Conservation (phyloP, 306 rosid species). For the Vicia villosa region DNA sequence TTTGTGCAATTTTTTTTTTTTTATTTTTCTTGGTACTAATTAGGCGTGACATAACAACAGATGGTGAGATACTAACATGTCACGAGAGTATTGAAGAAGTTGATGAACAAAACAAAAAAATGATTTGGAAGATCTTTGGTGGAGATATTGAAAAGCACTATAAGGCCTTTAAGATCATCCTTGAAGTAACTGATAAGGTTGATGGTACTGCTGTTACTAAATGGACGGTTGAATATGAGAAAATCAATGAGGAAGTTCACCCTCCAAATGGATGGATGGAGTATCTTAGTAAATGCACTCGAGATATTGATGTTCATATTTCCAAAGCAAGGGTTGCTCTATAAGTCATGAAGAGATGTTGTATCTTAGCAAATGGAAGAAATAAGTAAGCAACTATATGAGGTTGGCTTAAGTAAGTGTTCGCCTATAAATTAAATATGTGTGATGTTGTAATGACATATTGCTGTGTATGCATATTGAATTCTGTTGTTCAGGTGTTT, state of each 20-base stretch:
- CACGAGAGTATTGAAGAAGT: neutral
- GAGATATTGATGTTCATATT: constrained; percentile 37
- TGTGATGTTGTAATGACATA: too few relatives aligned
- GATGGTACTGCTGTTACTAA: neutral
- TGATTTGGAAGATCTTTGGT: neutral
- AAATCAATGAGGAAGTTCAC: neutral
- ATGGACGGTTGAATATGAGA: neutral
- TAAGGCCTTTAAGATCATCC: neutral
- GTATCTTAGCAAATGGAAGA: too few relatives aligned
- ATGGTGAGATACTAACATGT: neutral
- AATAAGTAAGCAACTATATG: too few relatives aligned
- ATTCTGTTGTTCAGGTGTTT: too few relatives aligned
- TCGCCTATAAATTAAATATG: too few relatives aligned
- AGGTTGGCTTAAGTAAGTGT: too few relatives aligned
- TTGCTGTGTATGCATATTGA: too few relatives aligned
- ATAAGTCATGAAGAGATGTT: too few relatives aligned
- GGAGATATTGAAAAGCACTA: neutral
- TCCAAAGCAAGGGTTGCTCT: constrained; percentile 17
- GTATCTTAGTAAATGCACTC: neutral
- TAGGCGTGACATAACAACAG: neutral
- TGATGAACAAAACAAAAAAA: neutral
- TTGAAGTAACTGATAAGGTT: neutral
- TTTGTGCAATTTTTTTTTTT: too few relatives aligned
- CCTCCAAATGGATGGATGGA: constrained; percentile 7
- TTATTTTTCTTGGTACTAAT: neutral